Evolutionary conservation across 768 basidiomycete genomes (phyloP), one percentile per base, ranked within the genome.

Genomic region (Tephrocybe sp.): DNA sequence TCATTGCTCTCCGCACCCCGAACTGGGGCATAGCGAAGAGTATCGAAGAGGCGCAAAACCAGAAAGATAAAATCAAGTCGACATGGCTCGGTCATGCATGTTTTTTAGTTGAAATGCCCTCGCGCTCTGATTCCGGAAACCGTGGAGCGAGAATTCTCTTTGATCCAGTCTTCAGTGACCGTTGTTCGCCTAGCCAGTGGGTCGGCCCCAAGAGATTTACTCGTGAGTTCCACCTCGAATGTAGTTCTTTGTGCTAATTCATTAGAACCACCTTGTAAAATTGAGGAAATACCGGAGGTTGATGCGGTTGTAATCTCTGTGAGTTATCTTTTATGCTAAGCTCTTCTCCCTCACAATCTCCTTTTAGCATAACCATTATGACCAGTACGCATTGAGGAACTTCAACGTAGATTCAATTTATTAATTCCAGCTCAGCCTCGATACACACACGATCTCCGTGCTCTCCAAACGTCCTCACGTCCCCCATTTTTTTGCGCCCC

Each of bases 251-350:
- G 22, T 22, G n/a, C 16, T n/a, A 16, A 17, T 30, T 5, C 14
- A 42, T 0, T 26, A 79, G 77, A 70, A 4, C 65, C 78, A 1
- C 76, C 82, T 0, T 82, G 80, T 44, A 62, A 70, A 16, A 70
- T 82, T 19, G 70, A 77, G 39, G 79, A 84, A 4, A 69, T 85
- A 39, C 83, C 84, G 1, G 76, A 82, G 38, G 60, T 86, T 14
- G 83, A 86, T 58, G 76, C 75, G n/a, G 72, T 86, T 30, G 76
- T 82, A 5, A 82, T 85, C 47, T 81, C 78, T 65, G 82, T 74
- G 66, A 64, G 73, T 62, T 19, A 20, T 22, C 13, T 17, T 19
- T 51, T 33, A 22, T 35, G 49, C 32, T 30, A 23, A 26, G 10
- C 16, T 30, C 35, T 22, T 35, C 0, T 33, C 2, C 20, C 33